These are phyloP conservation scores for Taphrina populina DNA, from an alignment of 1,139 yeast species.

Conservation along the genomic window DNA sequence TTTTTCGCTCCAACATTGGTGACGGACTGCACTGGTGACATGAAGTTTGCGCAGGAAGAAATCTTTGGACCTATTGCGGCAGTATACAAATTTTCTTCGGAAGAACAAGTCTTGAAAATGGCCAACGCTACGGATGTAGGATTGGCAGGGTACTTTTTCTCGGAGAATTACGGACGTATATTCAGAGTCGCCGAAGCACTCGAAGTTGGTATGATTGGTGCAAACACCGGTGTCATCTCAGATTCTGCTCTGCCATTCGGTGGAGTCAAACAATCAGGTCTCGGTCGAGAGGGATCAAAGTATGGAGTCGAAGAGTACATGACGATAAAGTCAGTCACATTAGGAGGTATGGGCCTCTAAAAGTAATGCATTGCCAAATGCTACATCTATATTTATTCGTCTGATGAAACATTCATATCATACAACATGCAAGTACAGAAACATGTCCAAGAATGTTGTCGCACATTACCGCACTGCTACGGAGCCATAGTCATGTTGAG, in stretches of 20 bases:
- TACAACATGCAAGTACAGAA: too few species aligned
- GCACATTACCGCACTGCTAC: too few species aligned
- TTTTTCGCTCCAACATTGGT: conserved; percentile 68
- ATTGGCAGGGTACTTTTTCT: conserved; percentile 80
- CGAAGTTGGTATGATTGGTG: conserved; percentile 83
- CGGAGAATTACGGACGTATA: conserved; percentile 60
- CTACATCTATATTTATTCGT: too few species aligned
- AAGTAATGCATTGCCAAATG: too few species aligned
- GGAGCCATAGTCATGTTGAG: too few species aligned
- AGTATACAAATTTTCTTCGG: conserved; percentile 65
- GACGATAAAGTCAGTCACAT: conserved; percentile 67
- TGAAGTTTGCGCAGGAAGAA: conserved; percentile 63
- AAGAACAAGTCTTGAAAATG: conserved; percentile 66
- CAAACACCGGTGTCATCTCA: conserved; percentile 74
- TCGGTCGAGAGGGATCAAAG: conserved; percentile 75
- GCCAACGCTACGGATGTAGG: conserved; percentile 80
- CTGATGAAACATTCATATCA: too few species aligned
- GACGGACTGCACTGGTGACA: conserved; percentile 58
- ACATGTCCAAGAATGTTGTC: too few species aligned
- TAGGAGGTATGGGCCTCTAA: conserved; percentile 40
- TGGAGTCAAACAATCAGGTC: conserved; percentile 73
- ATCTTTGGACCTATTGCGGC: conserved; percentile 93
- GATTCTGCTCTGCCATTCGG: conserved; percentile 79
- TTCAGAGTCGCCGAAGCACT: conserved; percentile 63
- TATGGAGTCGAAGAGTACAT: conserved; percentile 66